Evolutionary conservation across 768 basidiomycete species (phyloP).

Genomic region (Suillus ampliporus): DNA sequence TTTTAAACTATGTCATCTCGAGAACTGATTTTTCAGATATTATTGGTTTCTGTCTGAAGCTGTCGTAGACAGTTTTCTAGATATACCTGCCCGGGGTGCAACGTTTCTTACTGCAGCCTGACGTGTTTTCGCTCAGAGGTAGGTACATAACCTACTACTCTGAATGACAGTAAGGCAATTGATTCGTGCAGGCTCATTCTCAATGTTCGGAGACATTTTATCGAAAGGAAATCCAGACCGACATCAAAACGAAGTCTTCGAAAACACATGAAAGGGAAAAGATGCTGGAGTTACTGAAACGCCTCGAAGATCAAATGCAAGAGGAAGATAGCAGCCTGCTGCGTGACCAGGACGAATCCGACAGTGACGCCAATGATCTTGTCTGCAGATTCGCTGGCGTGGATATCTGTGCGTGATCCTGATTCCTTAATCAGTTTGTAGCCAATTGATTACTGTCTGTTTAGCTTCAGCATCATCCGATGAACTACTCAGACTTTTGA

Average conservation of each 20-base stretch:
- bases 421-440: not conserved
- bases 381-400: slow-evolving; percentile 56
- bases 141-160: slow-evolving; percentile 26
- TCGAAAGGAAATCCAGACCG: slow-evolving; percentile 69
- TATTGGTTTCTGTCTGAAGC: slow-evolving; percentile 41
- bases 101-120: slow-evolving; percentile 80
- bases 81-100: slow-evolving; percentile 85
- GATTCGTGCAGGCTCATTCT: slow-evolving; percentile 54
- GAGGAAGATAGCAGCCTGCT: slow-evolving; percentile 42
- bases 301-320: slow-evolving; percentile 67
- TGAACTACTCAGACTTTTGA: slow-evolving; percentile 65
- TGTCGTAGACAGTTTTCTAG: slow-evolving; percentile 77
- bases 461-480: slow-evolving; percentile 62
- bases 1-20: slow-evolving; percentile 4
- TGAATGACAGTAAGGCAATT: not conserved
- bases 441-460: not conserved
- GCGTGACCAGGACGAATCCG: slow-evolving; percentile 43
- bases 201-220: slow-evolving; percentile 87
- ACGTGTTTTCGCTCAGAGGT: slow-evolving; percentile 80
- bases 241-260: slow-evolving; percentile 61
- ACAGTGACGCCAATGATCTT: slow-evolving; percentile 49
- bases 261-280: slow-evolving; percentile 55
- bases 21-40: slow-evolving; percentile 12
- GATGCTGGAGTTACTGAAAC: slow-evolving; percentile 75
- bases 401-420: slow-evolving; percentile 59